Percentiles rank a stretch among this genome's conserved stretches.
Evolutionary conservation across 441 rosid species (phyloP).

Genomic region (Euphorbia corollata): DNA sequence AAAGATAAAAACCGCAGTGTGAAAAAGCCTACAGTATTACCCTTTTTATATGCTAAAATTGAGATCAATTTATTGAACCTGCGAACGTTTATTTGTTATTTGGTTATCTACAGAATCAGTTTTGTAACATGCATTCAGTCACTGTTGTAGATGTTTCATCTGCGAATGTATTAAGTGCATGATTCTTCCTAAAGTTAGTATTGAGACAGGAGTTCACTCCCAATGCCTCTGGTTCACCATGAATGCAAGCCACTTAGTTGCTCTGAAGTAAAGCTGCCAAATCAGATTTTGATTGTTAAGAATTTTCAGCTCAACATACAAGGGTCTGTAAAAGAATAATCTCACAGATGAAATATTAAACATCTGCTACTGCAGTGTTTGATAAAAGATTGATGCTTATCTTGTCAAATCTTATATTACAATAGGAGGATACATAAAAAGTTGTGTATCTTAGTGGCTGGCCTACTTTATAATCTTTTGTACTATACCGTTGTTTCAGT

Average conservation of each 20-base stretch:
- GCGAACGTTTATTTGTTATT: background rate
- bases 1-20: background rate
- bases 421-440: background rate
- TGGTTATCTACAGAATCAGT: background rate
- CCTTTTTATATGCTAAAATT: background rate
- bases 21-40: background rate
- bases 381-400: background rate
- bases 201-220: background rate
- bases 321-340: background rate
- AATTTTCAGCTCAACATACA: background rate
- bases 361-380: background rate
- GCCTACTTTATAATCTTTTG: background rate
- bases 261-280: background rate
- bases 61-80: background rate
- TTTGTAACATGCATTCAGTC: background rate
- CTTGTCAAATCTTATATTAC: background rate
- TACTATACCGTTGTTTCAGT: background rate
- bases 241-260: background rate
- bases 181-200: background rate
- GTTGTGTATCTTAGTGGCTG: background rate
- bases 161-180: background rate
- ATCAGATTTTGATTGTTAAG: background rate
- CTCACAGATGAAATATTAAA: background rate
- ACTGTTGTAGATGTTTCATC: background rate
- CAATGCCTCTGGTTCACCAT: background rate